Evolutionary conservation across 2,329 filamentous ascomycete genomes (phyloP), one percentile per base, ranked within the genome.

Genomic region (Fusarium sp.): DNA sequence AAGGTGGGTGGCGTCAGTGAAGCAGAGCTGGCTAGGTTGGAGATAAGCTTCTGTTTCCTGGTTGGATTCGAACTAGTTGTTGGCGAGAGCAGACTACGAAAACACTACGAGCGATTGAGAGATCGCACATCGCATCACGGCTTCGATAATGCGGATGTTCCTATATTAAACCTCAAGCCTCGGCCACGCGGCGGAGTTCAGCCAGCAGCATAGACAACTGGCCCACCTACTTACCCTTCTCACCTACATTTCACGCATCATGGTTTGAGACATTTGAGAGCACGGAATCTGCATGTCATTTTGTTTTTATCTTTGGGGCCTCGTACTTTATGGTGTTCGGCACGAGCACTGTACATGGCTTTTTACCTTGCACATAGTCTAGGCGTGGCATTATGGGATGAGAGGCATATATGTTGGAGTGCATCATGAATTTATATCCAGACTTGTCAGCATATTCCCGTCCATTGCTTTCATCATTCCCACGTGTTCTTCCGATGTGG

Each of bases 1-100:
- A 93, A 92, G 74, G 95, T 98, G 4, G 96, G 96, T 47, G 96
- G 96, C 24, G 94, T 98, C 22, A 94, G 90, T 78, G 93, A 94
- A 80, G 85, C 86, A 24, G 95, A 98, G 83, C 87, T 99, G 58
- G 93, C 93, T 45, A 89, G 93, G 68, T 84, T 98, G 47, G 96
- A 98, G 85, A 93, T 98, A 70, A 95, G 93, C 78, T 96, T 96
- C 80, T 95, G 93, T 83, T 96, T 95, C 80, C 84, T 97, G 66
- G 91, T 92, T n/a, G 92, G 94, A 58, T 97, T 97, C 79, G 93
- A 96, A 77, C 86, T 97, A 44, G 91, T 94, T 8, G 88, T 85
- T 9, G 78, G 77, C 10, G 81, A 82, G 51, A 79, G 79, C 48
- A 63, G 71, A 26, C 63, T 84, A 61, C 72, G 77, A 39, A 70